These are phyloP conservation scores for Rhodamnia argentea DNA, from an alignment of 345 rosid species.

Conservation along the genomic window DNA sequence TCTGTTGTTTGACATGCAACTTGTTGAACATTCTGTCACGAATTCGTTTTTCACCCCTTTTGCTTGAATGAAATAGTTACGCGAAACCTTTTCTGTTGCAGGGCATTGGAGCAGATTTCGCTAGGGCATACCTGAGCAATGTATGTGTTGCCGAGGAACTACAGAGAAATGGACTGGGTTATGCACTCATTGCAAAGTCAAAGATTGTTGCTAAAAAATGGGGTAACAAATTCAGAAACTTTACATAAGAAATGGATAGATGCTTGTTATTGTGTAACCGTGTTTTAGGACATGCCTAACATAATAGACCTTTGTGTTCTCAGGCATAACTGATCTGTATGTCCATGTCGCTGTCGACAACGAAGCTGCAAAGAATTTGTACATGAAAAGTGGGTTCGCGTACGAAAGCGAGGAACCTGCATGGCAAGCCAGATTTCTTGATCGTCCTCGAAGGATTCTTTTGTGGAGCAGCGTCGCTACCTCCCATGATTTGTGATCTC, in stretches of 20 bases:
- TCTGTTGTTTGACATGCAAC: not conserved
- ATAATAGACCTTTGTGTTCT: not conserved
- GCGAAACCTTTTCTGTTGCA: not conserved
- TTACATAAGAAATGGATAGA: not conserved
- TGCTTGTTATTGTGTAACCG: not conserved
- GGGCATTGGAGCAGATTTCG: constrained; percentile 60
- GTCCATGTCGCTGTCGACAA: constrained; percentile 83
- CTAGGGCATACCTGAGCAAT: constrained; percentile 84
- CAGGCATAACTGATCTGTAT: constrained; percentile 85
- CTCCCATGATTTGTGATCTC: constrained; percentile 8
- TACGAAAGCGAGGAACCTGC: constrained; percentile 76
- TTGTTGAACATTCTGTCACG: not conserved
- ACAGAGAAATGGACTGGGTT: constrained; percentile 66
- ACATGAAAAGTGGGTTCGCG: constrained; percentile 63
- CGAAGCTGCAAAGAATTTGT: constrained; percentile 72
- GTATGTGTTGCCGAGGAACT: constrained; percentile 83
- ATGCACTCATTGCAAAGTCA: constrained; percentile 42
- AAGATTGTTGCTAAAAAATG: constrained; percentile 59
- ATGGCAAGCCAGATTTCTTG: constrained; percentile 90
- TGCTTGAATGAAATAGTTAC: not conserved
- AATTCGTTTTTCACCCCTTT: not conserved
- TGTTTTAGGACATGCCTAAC: not conserved
- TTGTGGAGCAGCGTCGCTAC: constrained; percentile 53
- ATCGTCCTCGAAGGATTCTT: constrained; percentile 65
- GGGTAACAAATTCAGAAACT: constrained; percentile 38